Base-by-base conservation (phyloP, 495 filamentous ascomycete species). In the Penicillium tannophilum region DNA sequence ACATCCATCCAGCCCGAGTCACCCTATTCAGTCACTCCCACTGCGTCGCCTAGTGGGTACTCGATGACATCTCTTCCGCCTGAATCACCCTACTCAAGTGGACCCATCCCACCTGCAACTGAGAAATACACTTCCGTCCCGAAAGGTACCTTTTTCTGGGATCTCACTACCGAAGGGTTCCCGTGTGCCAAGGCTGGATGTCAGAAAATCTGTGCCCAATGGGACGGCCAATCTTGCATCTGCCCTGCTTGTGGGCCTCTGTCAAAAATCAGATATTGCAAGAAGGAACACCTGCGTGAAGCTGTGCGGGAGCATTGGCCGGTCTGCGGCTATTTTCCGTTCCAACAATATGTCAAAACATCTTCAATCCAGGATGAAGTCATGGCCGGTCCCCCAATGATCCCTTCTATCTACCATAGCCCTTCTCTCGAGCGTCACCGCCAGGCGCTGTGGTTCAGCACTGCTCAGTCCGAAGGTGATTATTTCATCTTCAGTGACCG, bases 121-220 rank as follows among this genome's bases (percentile, higher is more conserved):
- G 28, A 7, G 28, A 4, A 2, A 28, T 5, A 28, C 28, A 28
- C 28, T 28, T 3, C 28, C 6, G 4, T 7, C 28, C 28, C 4
- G 3, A 28, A 28, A 3, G 28, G 28, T 28, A 0, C 28, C 0
- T 4, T 28, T 28, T 28, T 28, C 28, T 28, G 28, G 28, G 28
- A 28, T 28, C 4, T 28, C 28, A 28, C 28, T 4, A 28, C 28
- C 28, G 28, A 28, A 28, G 28, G 28, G 28, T 28, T 28, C 6
- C 28, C 28, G 10, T 82, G 79, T 48, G 59, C 64, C 61, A 52
- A 20, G 3, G 6, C 12, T 6, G 59, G 47, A 26, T 82, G 79
- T 56, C 26, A 62, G 1, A 76, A 72, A 53, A 80, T 79, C 73
- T 87, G 86, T 70, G 80, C 82, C 51, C 75, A 79, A 26, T 72